Evolutionary conservation across 139 green algal genomes (phyloP).

Genomic region (Micromonas pusilla): DNA sequence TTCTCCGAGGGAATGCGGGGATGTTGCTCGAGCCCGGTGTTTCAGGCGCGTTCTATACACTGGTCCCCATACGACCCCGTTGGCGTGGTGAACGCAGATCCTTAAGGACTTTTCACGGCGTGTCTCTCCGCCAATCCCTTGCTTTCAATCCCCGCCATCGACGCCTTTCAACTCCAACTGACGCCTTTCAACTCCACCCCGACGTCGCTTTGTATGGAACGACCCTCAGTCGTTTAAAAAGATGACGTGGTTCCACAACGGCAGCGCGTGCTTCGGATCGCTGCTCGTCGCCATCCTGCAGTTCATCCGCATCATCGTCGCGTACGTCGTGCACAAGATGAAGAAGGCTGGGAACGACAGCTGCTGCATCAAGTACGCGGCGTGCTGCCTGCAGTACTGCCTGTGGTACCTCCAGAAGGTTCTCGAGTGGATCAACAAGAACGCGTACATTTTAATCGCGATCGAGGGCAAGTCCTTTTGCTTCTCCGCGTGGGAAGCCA

Average conservation of each 20-base stretch:
- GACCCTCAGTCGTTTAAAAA: too few relatives aligned
- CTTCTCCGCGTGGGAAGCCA: constrained; percentile 44
- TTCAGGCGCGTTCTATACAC: too few relatives aligned
- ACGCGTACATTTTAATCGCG: constrained; percentile 76
- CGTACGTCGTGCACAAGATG: constrained; percentile 39
- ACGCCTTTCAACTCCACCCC: too few relatives aligned
- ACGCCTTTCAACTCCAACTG: too few relatives aligned
- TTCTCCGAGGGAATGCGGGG: constrained; percentile 43
- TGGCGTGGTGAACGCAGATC: too few relatives aligned
- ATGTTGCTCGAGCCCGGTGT: not conserved
- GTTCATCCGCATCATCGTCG: constrained; percentile 52
- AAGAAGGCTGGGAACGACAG: constrained; percentile 64
- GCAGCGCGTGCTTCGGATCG: constrained; percentile 66
- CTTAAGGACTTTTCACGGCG: too few relatives aligned
- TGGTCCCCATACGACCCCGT: too few relatives aligned
- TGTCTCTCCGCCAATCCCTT: too few relatives aligned
- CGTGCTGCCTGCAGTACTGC: constrained; percentile 64
- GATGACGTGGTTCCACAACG: constrained; percentile 43
- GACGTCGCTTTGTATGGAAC: too few relatives aligned
- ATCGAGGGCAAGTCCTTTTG: constrained; percentile 58
- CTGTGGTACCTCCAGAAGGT: constrained; percentile 50
- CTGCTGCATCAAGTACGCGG: constrained; percentile 32
- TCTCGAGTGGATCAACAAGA: constrained; percentile 60
- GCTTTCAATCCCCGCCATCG: too few relatives aligned
- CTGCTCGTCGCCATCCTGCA: constrained; percentile 77